phyloP scores from a whole-genome alignment of 2,329 filamentous ascomycete species.

The Hypoxylon sp. region DNA sequence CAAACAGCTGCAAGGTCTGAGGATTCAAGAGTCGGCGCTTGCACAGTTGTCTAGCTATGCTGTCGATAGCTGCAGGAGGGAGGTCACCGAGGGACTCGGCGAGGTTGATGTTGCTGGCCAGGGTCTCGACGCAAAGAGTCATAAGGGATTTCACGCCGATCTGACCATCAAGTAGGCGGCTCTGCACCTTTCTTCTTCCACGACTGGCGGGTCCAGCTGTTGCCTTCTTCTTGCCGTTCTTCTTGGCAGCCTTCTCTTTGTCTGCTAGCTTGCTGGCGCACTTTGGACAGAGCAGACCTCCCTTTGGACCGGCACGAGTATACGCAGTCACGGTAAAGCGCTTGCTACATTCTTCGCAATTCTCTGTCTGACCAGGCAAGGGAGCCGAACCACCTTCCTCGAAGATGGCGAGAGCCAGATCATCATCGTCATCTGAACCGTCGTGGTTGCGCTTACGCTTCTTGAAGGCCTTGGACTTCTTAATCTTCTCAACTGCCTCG shows the following conservation, averaged over 20 bases:
- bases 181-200: conserved; percentile 81
- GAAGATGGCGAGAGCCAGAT: conserved; percentile 64
- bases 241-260: conserved; percentile 70
- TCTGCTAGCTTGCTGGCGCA: conserved; percentile 83
- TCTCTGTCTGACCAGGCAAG: conserved; percentile 86
- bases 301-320: conserved; percentile 83
- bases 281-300: conserved; percentile 84
- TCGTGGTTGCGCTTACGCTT: conserved; percentile 60
- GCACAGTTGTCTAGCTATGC: conserved; percentile 70
- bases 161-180: conserved; percentile 83
- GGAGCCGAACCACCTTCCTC: conserved; percentile 62
- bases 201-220: conserved; percentile 64
- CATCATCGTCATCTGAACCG: conserved; percentile 57
- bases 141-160: conserved; percentile 78
- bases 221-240: conserved; percentile 66
- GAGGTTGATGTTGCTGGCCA: conserved; percentile 72
- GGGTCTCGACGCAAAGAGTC: conserved; percentile 71
- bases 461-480: conserved; percentile 70
- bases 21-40: conserved; percentile 70
- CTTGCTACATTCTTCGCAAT: conserved; percentile 87
- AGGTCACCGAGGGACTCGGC: conserved; percentile 74
- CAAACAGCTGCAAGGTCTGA: conserved; percentile 68
- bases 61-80: conserved; percentile 68
- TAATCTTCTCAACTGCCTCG: conserved; percentile 71
- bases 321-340: conserved; percentile 95